Evolutionary conservation across 768 basidiomycete species (phyloP), one percentile per base, ranked within the genome.

Genomic region (Lactifluus pinguis): DNA sequence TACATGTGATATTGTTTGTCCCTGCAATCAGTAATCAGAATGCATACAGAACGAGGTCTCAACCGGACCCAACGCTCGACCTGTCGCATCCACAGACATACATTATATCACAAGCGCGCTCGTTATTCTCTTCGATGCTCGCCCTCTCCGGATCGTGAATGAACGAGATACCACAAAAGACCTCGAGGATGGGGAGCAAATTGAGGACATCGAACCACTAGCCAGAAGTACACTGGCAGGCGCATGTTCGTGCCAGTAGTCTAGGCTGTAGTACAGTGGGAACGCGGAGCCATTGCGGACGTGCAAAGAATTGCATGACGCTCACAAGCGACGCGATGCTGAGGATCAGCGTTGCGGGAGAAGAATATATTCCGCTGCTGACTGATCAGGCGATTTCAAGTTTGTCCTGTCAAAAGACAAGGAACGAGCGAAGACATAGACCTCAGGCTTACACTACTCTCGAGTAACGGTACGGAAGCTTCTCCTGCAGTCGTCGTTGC

Each of bases 31-130:
- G n/a, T n/a, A n/a, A n/a, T n/a, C n/a, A n/a, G n/a, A n/a, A n/a
- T n/a, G n/a, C n/a, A n/a, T n/a, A n/a, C n/a, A n/a, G 25, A 25
- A 25, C 25, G 25, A 25, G 25, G 25, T 25, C 25, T n/a, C n/a
- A n/a, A n/a, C n/a, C n/a, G 45, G 32, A 47, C 55, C 55, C 55
- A 56, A 19, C 48, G 45, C 32, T 56, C 55, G 21, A 56, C 21
- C 13, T 25, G 45, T 13, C 32, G n/a, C 55, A 56, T 38, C 1
- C 55, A 30, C 10, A 45, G 55, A 2, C 55, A 56, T 4, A 56
- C 3, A 8, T 14, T 36, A 56, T 47, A 36, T 56, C 32, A 9
- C 21, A 17, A 44, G 45, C 55, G 6, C 55, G 55, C 45, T 36
- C 45, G 1, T 56, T 45, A 6, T 56, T 56, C 36, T 56, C 45